These are phyloP conservation scores for Naumovozyma dairenensis DNA, from an alignment of 805 yeast genomes.

Conservation along the genomic window DNA sequence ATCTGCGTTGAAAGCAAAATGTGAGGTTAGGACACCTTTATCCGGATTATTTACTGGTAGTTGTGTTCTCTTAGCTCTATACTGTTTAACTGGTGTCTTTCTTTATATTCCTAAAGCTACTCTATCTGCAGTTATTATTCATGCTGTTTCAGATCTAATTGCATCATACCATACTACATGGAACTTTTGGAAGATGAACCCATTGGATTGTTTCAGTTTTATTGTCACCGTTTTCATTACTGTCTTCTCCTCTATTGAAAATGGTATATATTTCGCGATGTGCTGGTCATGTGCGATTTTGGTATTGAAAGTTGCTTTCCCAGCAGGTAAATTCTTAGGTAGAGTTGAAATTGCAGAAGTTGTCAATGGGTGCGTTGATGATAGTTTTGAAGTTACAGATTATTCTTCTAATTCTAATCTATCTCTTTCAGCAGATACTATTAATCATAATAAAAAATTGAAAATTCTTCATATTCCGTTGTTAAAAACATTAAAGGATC, in stretches of 20 bases:
- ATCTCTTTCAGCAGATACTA: neutral
- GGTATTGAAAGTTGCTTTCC: slow-evolving; percentile 66
- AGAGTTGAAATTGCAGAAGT: slow-evolving; percentile 62
- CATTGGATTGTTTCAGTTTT: slow-evolving; percentile 67
- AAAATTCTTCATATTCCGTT: neutral
- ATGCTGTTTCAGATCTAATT: slow-evolving; percentile 81
- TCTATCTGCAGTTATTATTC: slow-evolving; percentile 79
- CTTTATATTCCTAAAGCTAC: slow-evolving; percentile 87
- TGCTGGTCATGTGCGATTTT: slow-evolving; percentile 72
- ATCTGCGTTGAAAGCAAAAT: slow-evolving; percentile 87
- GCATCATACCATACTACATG: slow-evolving; percentile 59
- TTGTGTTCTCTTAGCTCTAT: slow-evolving; percentile 79
- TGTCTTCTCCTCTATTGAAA: slow-evolving; percentile 70
- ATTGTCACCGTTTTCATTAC: slow-evolving; percentile 63
- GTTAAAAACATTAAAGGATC: neutral
- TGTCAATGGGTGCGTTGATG: slow-evolving; percentile 44
- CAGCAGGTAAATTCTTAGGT: slow-evolving; percentile 77
- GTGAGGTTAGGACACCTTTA: slow-evolving; percentile 90
- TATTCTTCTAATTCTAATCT: neutral
- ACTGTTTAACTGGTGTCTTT: slow-evolving; percentile 74
- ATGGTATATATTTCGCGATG: slow-evolving; percentile 85
- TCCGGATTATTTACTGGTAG: slow-evolving; percentile 88
- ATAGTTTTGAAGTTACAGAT: slow-evolving; percentile 5
- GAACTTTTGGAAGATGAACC: slow-evolving; percentile 62
- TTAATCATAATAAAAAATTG: neutral